Percentiles rank a stretch among this genome's conserved stretches.
Conservation (phyloP, 192 early-diverging fungal species). For the Podila clonocystis region DNA sequence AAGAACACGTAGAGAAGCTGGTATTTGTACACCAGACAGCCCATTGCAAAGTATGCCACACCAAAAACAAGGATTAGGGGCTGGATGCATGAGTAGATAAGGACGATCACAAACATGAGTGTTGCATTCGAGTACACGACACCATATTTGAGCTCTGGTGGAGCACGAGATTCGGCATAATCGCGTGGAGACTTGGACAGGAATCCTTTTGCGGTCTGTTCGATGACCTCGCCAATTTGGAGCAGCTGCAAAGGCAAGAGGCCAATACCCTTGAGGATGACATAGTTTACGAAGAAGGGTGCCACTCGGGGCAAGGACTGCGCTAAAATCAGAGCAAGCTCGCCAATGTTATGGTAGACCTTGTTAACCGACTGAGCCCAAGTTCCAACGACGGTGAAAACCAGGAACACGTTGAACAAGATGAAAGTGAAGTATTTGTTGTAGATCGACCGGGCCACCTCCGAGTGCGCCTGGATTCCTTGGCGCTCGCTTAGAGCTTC, state of each 20-base stretch:
- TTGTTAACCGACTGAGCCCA: conserved; percentile 69
- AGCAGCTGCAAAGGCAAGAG: conserved; percentile 76
- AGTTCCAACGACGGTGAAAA: conserved; percentile 80
- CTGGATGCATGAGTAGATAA: conserved; percentile 81
- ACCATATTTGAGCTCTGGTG: conserved; percentile 75
- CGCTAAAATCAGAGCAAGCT: conserved; percentile 71
- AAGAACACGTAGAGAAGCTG: conserved; percentile 82
- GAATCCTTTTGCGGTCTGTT: conserved; percentile 64
- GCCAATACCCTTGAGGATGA: conserved; percentile 78
- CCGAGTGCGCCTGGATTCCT: conserved; percentile 58
- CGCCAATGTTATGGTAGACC: conserved; percentile 70
- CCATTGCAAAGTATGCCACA: conserved; percentile 71
- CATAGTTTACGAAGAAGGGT: conserved; percentile 83
- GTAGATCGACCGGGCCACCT: conserved; percentile 49
- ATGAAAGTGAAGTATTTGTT: conserved; percentile 81
- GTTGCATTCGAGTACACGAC: conserved; percentile 76
- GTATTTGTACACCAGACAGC: conserved; percentile 79
- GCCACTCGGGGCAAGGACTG: conserved; percentile 72
- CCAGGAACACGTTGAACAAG: conserved; percentile 77
- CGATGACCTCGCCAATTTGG: conserved; percentile 69
- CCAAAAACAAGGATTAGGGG: conserved; percentile 79
- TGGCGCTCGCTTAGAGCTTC: conserved; percentile 55
- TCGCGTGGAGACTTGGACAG: conserved; percentile 83
- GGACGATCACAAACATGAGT: conserved; percentile 75
- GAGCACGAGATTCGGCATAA: conserved; percentile 77